Evolutionary conservation across 2,329 filamentous ascomycete species (phyloP), one percentile per base, ranked within the genome.

Genomic region (Alternaria sp.): DNA sequence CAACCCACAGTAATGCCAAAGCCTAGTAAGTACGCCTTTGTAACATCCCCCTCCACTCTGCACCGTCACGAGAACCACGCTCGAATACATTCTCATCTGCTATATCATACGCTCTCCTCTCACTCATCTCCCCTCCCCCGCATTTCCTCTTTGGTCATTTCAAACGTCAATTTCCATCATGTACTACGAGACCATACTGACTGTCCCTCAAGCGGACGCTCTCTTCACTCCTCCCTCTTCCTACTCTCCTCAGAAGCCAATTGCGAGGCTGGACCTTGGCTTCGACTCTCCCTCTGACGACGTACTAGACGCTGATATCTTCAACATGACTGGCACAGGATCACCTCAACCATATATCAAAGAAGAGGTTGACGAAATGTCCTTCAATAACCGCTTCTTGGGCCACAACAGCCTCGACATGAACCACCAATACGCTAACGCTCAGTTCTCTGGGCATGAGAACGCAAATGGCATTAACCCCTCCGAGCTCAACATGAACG

Each of bases 401-500:
- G 79, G 78, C 62, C 79, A 83, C 62, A 79, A 79, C 66, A 79
- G 79, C 61, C 84, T 81, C 70, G 78, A 80, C 55, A 83, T 86
- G 78, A 76, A 78, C 57, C 83, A 84, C 56, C 84, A 85, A 65
- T 77, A 70, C 65, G 72, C 73, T 54, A 77, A 77, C 61, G 78
- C 80, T 63, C 79, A 83, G 61, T 85, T 85, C 75, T 76, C 79
- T 44, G 66, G 71, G 37, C 73, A 76, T 24, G 75, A 74, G 40
- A 73, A 74, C 44, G 71, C 72, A 23, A 68, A 67, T 42, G 79
- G 84, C 63, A 84, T 97, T 72, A 91, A 97, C 73, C 94, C 94
- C 10, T 94, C 91, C 61, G 92, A 95, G 63, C 84, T 97, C 59
- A 87, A 87, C 68, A 91, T 94, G 87, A 83, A 83, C 65, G 82